Evolutionary conservation across 73 alveolate genomes (phyloP), one percentile per base, ranked within the genome.

Genomic region (Paramecium sonneborni): DNA sequence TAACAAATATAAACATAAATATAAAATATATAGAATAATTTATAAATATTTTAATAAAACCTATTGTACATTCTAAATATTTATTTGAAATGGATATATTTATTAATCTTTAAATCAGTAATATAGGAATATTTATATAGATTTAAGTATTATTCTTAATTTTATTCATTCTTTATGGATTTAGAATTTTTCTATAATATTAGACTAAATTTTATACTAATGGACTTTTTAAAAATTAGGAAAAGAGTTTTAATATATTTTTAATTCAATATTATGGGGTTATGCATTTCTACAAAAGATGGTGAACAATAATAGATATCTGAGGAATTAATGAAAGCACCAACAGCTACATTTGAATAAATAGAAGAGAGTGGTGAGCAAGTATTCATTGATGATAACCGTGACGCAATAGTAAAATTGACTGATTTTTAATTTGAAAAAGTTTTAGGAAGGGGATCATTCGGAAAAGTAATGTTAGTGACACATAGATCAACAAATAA

Each of bases 371-470:
- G 76, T 26, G 32, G 46, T 11, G 90, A 79, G 26, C 11, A 41
- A 15, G 90, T 79, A 24, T 79, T 39, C 24, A 23, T 79, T 20
- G 57, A 72, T 37, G 86, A 72, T 32, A 79, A 79, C 0, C 24
- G 28, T 12, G 90, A 79, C n/a, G 69, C 90, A 18, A 79, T 26
- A 1, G 76, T 55, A 11, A 68, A 39, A 11, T 70, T 95, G 34
- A 93, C 69, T 30, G 95, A 95, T 56, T 96, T 96, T 86, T 30
- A 93, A 74, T 88, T 95, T 55, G 93, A 90, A 48, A 96, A 96
- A 90, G 98, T 96, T 20, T 76, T 96, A 34, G 98, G 96, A 58
- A 93, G 95, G 70, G 98, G 98, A 7, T 92, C 97, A 6, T 96
- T 96, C 48, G 98, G 98, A 14, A 96, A 96, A 48, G 98, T 96